A percentile compares a stretch with the other conserved stretches of the same genome.
These are phyloP conservation scores for Candolleomyces eurysporus DNA, from an alignment of 768 basidiomycete species.

Conservation along the genomic window DNA sequence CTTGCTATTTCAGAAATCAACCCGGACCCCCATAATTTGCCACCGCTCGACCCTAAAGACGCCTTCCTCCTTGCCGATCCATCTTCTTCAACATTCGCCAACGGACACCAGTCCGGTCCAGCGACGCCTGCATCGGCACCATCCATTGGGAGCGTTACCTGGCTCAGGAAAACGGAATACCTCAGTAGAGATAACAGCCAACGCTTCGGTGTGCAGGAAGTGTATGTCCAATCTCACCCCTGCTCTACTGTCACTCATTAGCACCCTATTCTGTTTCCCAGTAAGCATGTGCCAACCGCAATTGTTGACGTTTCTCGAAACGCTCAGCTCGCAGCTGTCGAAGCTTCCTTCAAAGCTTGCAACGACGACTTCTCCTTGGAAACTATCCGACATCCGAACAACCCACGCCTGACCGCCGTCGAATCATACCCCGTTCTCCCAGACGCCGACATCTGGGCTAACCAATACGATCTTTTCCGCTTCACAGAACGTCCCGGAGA, in stretches of 20 bases:
- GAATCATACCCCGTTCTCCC: constrained; percentile 84
- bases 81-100: constrained; percentile 38
- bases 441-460: constrained; percentile 85
- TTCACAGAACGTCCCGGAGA: constrained; percentile 90
- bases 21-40: constrained; percentile 59
- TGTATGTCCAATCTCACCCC: constrained; percentile 38
- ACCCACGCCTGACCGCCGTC: constrained; percentile 68
- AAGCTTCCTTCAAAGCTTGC: constrained; percentile 68
- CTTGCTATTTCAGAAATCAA: constrained; percentile 44
- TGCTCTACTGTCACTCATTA: not conserved
- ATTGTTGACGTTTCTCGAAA: constrained; percentile 69
- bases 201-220: constrained; percentile 45
- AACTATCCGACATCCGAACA: constrained; percentile 73
- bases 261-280: constrained; percentile 16
- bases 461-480: constrained; percentile 83
- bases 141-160: constrained; percentile 60
- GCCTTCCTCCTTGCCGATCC: constrained; percentile 73
- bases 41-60: constrained; percentile 70
- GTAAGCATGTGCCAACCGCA: constrained; percentile 47
- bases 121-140: constrained; percentile 34
- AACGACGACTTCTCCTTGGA: constrained; percentile 59
- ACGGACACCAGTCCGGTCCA: constrained; percentile 34
- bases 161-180: constrained; percentile 93
- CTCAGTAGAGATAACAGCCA: constrained; percentile 60
- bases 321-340: constrained; percentile 77